Evolutionary conservation across 768 basidiomycete species (phyloP).

Genomic region (Epithele typhae): DNA sequence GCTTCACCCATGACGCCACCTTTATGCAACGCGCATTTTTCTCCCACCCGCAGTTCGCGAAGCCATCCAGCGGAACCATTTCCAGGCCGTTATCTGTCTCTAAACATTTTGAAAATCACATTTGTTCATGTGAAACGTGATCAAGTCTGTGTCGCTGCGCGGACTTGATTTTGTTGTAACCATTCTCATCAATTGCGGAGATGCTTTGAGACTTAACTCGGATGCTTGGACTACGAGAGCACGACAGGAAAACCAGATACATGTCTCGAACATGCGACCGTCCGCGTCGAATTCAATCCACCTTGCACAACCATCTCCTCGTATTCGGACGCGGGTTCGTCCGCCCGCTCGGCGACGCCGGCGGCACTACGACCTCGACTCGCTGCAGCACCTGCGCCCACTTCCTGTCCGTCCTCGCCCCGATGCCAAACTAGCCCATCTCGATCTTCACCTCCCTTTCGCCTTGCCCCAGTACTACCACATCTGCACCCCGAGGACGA

Average conservation of each 20-base stretch:
- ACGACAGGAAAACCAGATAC: no score
- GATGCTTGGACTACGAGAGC: no score
- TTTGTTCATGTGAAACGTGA: no score
- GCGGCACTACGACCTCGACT: slow-evolving; percentile 42
- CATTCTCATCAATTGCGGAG: no score
- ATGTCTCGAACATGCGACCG: no score
- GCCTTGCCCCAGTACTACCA: slow-evolving; percentile 77
- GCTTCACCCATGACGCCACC: no score
- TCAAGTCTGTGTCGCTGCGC: no score
- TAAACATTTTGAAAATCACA: no score
- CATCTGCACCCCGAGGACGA: slow-evolving; percentile 78
- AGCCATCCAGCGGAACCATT: slow-evolving; percentile 56
- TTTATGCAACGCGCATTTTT: no score
- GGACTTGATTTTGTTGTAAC: no score
- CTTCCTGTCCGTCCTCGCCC: slow-evolving; percentile 23
- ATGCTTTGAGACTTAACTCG: no score
- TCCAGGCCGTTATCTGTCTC: no score
- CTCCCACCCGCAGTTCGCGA: slow-evolving; percentile 55
- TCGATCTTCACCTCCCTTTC: slow-evolving; percentile 27
- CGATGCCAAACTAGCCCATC: slow-evolving; percentile 15
- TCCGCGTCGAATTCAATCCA: slow-evolving; percentile 50
- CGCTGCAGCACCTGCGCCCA: slow-evolving; percentile 16
- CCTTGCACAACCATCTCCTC: slow-evolving; percentile 71
- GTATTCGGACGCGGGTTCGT: slow-evolving; percentile 40
- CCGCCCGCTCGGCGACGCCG: slow-evolving; percentile 39